phyloP scores from a whole-genome alignment of 306 rosid genomes.

The Gastrolobium villosum region DNA sequence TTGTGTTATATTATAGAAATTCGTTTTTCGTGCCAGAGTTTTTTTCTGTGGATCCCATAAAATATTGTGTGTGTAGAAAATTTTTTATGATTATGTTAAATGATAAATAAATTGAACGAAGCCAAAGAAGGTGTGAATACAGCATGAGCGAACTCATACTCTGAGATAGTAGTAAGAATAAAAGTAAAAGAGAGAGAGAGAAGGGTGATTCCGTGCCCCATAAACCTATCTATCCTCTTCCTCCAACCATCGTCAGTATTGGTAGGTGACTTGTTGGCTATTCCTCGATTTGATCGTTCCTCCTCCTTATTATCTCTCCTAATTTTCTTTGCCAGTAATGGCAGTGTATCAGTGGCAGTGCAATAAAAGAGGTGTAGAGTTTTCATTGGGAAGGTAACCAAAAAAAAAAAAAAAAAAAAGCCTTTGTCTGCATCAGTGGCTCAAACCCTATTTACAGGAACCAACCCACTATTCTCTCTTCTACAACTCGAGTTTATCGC shows the following conservation, averaged over 20 bases:
- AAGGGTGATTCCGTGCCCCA: slow-evolving; percentile 58
- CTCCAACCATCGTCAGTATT: slow-evolving; percentile 56
- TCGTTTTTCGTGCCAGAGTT: too few species aligned
- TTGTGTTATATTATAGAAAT: too few species aligned
- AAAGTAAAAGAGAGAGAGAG: slow-evolving; percentile 53
- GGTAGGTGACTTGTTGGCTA: slow-evolving; percentile 53
- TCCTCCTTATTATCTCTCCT: slow-evolving; percentile 37
- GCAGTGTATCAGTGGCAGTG: slow-evolving; percentile 77
- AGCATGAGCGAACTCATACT: too few species aligned
- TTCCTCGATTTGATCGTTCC: slow-evolving; percentile 85
- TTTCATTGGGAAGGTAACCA: slow-evolving; percentile 90
- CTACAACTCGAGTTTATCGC: background rate
- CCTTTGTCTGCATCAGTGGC: slow-evolving; percentile 43
- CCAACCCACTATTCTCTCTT: background rate
- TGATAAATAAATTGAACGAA: too few species aligned
- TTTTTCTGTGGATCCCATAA: too few species aligned
- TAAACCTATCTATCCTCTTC: slow-evolving; percentile 44
- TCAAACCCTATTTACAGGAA: background rate
- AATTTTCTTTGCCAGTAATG: slow-evolving; percentile 66
- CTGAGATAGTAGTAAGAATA: too few species aligned
- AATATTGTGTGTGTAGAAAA: too few species aligned
- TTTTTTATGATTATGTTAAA: too few species aligned
- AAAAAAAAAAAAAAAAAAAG: slow-evolving; percentile 33
- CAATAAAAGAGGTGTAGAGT: slow-evolving; percentile 65
- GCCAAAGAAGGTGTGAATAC: slow-evolving; percentile 16